These are phyloP conservation scores for Prunella vulgaris DNA, from an alignment of 257 asterid genomes.

Conservation along the genomic window DNA sequence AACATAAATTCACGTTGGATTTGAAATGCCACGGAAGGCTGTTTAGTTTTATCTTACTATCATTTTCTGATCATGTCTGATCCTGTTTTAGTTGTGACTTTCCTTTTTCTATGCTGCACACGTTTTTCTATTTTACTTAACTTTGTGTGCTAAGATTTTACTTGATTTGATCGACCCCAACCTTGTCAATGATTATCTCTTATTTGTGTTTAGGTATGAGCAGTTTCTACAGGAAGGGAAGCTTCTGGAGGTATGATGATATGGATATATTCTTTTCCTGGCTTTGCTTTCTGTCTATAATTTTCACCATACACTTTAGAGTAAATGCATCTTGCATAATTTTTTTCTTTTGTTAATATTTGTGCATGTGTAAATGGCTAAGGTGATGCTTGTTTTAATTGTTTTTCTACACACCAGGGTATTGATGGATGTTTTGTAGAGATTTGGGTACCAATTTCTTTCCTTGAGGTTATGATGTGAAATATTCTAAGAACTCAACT, in stretches of 20 bases:
- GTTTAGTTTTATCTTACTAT: not conserved
- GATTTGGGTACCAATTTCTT: not conserved
- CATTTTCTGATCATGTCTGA: not conserved
- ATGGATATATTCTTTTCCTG: not conserved
- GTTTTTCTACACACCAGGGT: not conserved
- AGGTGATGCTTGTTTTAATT: not conserved
- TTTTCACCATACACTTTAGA: not conserved
- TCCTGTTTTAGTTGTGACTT: not conserved
- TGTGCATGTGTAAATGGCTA: not conserved
- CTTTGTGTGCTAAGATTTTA: slow-evolving; percentile 2
- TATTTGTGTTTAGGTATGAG: slow-evolving; percentile 53
- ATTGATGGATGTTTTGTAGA: slow-evolving; percentile 9
- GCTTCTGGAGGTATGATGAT: slow-evolving; percentile 71
- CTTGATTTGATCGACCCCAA: not conserved
- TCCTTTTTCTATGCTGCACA: slow-evolving; percentile 7
- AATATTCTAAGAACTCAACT: not conserved
- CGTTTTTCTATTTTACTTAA: not conserved
- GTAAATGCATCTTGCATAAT: slow-evolving; percentile 9
- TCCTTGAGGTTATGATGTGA: not conserved
- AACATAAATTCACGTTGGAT: not conserved
- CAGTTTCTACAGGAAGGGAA: slow-evolving; percentile 79
- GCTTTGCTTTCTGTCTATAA: not conserved
- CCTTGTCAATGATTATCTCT: not conserved
- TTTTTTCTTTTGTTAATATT: not conserved
- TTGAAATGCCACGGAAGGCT: slow-evolving; percentile 5